Conservation (phyloP, 768 basidiomycete species). For the Rhodotorula diobovata region DNA sequence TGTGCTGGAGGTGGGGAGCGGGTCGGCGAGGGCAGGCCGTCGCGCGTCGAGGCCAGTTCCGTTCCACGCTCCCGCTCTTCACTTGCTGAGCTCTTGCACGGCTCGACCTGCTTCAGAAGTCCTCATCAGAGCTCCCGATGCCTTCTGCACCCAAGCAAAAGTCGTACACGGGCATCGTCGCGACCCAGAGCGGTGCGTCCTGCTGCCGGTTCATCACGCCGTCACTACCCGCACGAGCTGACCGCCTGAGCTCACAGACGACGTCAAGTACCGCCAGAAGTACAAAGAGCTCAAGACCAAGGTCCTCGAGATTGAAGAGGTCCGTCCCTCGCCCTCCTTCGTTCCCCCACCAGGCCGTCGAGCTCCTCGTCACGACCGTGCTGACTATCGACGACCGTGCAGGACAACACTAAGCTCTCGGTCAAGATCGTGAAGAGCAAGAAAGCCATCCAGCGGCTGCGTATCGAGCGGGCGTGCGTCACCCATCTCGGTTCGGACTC, state of each 20-base stretch:
- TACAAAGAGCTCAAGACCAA: constrained; percentile 36
- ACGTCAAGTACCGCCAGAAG: constrained; percentile 38
- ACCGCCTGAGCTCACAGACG: constrained; percentile 8
- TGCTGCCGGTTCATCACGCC: background rate
- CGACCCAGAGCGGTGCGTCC: constrained; percentile 27
- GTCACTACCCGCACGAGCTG: background rate
- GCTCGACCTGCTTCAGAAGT: fast-evolving
- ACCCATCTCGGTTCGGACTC: no score
- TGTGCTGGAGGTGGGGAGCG: no score
- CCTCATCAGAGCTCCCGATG: background rate
- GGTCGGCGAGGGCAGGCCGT: no score
- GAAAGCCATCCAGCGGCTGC: constrained; percentile 38
- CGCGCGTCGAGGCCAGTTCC: no score
- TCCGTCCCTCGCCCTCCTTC: background rate
- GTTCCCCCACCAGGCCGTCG: background rate
- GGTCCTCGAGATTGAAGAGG: constrained; percentile 35
- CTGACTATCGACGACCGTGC: background rate
- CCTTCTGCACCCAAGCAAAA: constrained; percentile 19
- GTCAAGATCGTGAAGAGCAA: constrained; percentile 38
- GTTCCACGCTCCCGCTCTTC: background rate
- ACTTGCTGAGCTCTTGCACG: background rate
- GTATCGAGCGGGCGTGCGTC: constrained; percentile 37
- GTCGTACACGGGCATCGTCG: constrained; percentile 15
- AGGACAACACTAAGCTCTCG: constrained; percentile 39
- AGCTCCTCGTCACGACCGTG: background rate